Base-by-base conservation (phyloP, 2,329 filamentous ascomycete genomes). In the Endoconidiophora polonica region DNA sequence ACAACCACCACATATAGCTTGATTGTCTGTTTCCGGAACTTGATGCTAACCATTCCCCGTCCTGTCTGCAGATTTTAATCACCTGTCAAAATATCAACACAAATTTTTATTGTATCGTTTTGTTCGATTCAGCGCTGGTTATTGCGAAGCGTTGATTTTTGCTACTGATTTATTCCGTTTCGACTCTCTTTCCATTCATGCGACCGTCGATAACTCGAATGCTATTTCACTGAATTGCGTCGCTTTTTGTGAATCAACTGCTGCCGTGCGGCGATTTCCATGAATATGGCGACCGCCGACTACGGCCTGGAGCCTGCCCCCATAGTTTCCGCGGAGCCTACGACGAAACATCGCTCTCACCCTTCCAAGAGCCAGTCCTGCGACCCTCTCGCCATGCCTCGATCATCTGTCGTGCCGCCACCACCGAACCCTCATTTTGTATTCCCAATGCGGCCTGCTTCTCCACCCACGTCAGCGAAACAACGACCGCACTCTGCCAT, bases 381-480 rank as follows among this genome's bases (percentile, higher is more conserved):
- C 29, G 51, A 53, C 18, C 42, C 51, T 23, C 43, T 53, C n/a
- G 51, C 51, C 20, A 24, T 47, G 18, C 46, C 23, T 16, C 12
- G 44, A 10, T 20, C 29, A 4, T n/a, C 36, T 33, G 41, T 29
- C 20, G 23, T 48, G 22, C 72, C 73, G 48, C 68, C 67, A 33
- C 26, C 26, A 46, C 77, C 77, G 44, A 82, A 82, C 48, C 78
- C 79, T 26, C 72, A 71, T 4, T 83, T 83, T 58, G 70, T 77
- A 52, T 83, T 83, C 57, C 80, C 79, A 1, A 63, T 68, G 20
- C 63, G 66, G 43, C 63, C 70, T 5, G 61, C 71, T 1, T 66
- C 58, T 2, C 54, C 72, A 5, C 65, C 67, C 18, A 69, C 71
- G 1, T 66, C 69, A 3, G 66, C 71, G 2, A 68, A 68, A 38